These are phyloP conservation scores for Sinapis alba DNA, from an alignment of 441 rosid species.

Conservation along the genomic window DNA sequence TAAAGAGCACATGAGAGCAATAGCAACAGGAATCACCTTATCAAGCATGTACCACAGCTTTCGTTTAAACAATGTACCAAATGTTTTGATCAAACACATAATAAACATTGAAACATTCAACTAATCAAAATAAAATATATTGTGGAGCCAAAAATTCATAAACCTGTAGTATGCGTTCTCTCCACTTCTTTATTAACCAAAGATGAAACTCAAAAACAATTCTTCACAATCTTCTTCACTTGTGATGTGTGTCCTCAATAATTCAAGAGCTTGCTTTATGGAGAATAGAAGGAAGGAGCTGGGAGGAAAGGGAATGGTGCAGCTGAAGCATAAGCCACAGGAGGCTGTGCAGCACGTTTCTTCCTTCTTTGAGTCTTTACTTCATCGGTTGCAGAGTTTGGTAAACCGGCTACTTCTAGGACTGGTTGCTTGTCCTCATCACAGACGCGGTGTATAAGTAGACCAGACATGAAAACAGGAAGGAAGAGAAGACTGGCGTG, in stretches of 20 bases:
- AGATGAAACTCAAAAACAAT: conserved; percentile 2
- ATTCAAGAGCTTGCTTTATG: conserved; percentile 31
- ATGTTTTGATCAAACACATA: neutral
- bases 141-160: conserved; percentile 8
- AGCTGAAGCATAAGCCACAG: conserved; percentile 81
- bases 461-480: conserved; percentile 88
- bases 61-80: neutral
- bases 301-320: conserved; percentile 98
- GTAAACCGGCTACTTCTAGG: conserved; percentile 30
- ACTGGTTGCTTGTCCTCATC: conserved; percentile 42
- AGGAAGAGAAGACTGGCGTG: conserved; percentile 90
- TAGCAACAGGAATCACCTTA: neutral
- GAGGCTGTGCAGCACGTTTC: conserved; percentile 50
- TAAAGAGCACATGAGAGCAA: neutral
- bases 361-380: conserved; percentile 32
- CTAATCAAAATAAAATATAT: neutral
- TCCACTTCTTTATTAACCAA: conserved; percentile 36
- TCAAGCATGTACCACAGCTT: neutral
- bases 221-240: neutral
- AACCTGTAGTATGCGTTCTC: neutral
- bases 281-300: conserved; percentile 61
- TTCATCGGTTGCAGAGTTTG: conserved; percentile 26
- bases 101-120: neutral
- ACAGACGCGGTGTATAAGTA: conserved; percentile 61
- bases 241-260: neutral